These are phyloP conservation scores for Suillus plorans DNA, from an alignment of 768 basidiomycete species.

Conservation along the genomic window DNA sequence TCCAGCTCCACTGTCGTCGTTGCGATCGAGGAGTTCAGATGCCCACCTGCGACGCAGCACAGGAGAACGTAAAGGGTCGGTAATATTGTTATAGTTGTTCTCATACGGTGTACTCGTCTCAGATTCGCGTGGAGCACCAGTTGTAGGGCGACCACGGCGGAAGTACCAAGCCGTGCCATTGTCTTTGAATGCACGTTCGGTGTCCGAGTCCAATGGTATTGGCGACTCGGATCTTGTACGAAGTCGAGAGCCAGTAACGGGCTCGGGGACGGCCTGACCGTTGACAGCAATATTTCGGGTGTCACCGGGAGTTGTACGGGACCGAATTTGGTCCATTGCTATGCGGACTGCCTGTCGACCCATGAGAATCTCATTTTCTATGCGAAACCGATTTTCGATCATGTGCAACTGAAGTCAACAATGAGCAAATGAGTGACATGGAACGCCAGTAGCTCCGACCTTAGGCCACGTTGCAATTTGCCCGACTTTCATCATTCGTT, in stretches of 20 bases:
- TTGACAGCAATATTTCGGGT: slow-evolving; percentile 22
- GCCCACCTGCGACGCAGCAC: slow-evolving; percentile 49
- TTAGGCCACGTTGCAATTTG: slow-evolving; percentile 97
- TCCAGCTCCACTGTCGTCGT: slow-evolving; percentile 13
- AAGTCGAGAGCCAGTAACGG: slow-evolving; percentile 21
- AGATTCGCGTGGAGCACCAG: slow-evolving; percentile 26
- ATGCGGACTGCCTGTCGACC: slow-evolving; percentile 75
- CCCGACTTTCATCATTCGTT: slow-evolving; percentile 85
- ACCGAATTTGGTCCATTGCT: slow-evolving; percentile 41
- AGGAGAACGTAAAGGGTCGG: slow-evolving; percentile 42
- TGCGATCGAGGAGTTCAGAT: slow-evolving; percentile 39
- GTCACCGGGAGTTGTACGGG: slow-evolving; percentile 21
- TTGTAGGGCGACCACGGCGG: slow-evolving; percentile 42
- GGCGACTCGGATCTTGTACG: slow-evolving; percentile 43
- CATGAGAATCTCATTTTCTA: slow-evolving; percentile 80
- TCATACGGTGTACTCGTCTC: slow-evolving; percentile 34
- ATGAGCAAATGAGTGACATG: neutral
- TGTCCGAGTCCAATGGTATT: slow-evolving; percentile 77
- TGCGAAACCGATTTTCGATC: slow-evolving; percentile 84
- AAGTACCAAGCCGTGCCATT: slow-evolving; percentile 57
- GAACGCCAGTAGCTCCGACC: slow-evolving; percentile 39
- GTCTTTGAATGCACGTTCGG: slow-evolving; percentile 62
- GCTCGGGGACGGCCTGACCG: slow-evolving; percentile 20
- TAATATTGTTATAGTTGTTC: slow-evolving; percentile 22
- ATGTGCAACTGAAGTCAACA: slow-evolving; percentile 69